Percentiles rank a stretch among this genome's conserved stretches.
Evolutionary conservation across 1,139 yeast genomes (phyloP).

Genomic region (Arxiozyma slooffiae): DNA sequence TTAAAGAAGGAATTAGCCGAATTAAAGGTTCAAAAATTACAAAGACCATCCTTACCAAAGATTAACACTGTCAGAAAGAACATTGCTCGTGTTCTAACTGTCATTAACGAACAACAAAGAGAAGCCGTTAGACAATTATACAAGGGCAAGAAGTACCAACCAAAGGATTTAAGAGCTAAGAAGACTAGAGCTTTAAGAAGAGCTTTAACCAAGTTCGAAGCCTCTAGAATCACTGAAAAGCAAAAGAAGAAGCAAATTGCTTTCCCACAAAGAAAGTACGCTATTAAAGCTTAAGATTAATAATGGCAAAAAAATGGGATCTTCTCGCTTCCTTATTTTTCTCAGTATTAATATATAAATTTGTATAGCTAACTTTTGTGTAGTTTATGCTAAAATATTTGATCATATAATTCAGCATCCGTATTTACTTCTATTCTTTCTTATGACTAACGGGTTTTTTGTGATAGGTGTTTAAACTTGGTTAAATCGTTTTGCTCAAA

Average conservation of each 20-base stretch:
- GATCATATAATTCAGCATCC: background rate
- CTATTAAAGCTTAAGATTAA: conserved; percentile 92
- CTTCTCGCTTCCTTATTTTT: too few relatives aligned
- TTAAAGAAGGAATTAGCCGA: conserved; percentile 95
- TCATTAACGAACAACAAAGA: conserved; percentile 96
- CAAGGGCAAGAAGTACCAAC: conserved; percentile 94
- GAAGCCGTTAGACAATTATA: conserved; percentile 91
- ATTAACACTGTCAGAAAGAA: conserved; percentile 95
- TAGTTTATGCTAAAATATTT: conserved; percentile 1
- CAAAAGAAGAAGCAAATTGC: conserved; percentile 88
- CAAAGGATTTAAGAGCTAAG: conserved; percentile 99
- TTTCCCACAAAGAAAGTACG: conserved; percentile 98
- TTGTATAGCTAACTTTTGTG: conserved; percentile 1
- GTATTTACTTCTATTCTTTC: background rate
- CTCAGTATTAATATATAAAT: background rate
- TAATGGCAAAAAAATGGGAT: background rate
- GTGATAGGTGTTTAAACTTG: too few relatives aligned
- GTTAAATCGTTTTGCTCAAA: background rate
- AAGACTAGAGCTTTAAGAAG: conserved; percentile 99
- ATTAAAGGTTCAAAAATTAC: conserved; percentile 93
- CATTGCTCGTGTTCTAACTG: conserved; percentile 96
- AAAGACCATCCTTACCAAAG: conserved; percentile 89
- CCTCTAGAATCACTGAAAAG: conserved; percentile 73
- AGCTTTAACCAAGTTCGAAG: conserved; percentile 84
- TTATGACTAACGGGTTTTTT: background rate